Base-by-base conservation (phyloP, 2,329 filamentous ascomycete species). In the Ciborinia camelliae region DNA sequence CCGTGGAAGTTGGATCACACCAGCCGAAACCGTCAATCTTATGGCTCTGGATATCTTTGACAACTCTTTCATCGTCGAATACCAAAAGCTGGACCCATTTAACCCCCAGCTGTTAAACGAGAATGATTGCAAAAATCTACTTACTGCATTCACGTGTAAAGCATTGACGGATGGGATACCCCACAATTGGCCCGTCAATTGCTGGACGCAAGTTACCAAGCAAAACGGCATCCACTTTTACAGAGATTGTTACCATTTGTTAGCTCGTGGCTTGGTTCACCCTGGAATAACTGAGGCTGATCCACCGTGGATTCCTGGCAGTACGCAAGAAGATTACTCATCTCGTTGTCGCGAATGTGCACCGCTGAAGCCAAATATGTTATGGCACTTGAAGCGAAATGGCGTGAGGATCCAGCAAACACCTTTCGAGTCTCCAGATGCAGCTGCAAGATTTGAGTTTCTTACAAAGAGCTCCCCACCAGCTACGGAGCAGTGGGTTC, bases 391-490 rank as follows among this genome's bases (percentile, higher is more conserved):
- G 8, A 58, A 63, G 23, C 18, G 8, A 35, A 62, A 32, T 15
- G 32, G 50, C n/a, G 28, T 18, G 28, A 23, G 20, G 2, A 20
- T 7, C 75, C 54, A 74, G 43, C 69, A 81, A 26, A 75, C 75
- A 18, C 77, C 81, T 0, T 81, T 80, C 57, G 85, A 86, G 70
- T 79, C 86, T 67, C 78, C 80, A 0, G 71, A 78, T 63, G 77
- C 80, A 66, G 83, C 84, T 37, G 80, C 79, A 2, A 65, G 72
- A 0, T 85, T 80, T 66, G 85, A 87, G 69, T 76, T 77, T 45
- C 75, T 76, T 1, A 71, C 84, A 14, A 86, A 86, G 68, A 72
- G 72, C 23, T 76, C 80, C 15, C 80, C 82, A 2, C 59, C 75
- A 0, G 72, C 79, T 2, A 80, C 82, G 52, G 67, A 78, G 23